phyloP scores from a whole-genome alignment of 2,329 filamentous ascomycete species.

The Parastagonospora avenae region DNA sequence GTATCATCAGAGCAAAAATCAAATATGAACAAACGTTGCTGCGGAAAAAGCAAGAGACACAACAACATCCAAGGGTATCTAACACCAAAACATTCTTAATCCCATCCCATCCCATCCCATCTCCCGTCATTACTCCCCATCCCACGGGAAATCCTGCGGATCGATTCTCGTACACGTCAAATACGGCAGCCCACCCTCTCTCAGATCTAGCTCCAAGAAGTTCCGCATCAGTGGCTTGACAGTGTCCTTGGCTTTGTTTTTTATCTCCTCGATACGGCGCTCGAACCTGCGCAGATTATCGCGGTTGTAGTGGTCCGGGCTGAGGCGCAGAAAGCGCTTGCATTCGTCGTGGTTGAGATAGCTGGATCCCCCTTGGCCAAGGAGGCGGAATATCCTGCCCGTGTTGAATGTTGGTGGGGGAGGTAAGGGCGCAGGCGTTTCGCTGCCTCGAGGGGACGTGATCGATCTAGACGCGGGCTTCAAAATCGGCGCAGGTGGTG shows the following conservation, averaged over 20 bases:
- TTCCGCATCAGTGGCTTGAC: constrained; percentile 87
- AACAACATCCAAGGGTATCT: constrained; percentile 19
- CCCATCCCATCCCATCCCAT: not conserved
- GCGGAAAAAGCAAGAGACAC: constrained; percentile 4
- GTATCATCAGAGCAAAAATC: constrained; percentile 1
- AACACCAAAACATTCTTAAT: constrained; percentile 10
- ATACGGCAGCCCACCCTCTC: constrained; percentile 61
- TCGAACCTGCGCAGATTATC: constrained; percentile 89
- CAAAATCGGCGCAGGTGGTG: constrained; percentile 62
- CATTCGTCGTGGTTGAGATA: constrained; percentile 87
- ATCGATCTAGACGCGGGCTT: constrained; percentile 48
- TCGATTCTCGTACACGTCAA: constrained; percentile 69
- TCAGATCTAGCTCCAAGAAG: constrained; percentile 78
- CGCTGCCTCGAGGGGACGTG: constrained; percentile 19
- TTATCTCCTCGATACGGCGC: constrained; percentile 85
- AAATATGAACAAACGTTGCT: not conserved
- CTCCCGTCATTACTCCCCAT: constrained; percentile 35
- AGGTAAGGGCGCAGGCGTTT: constrained; percentile 37
- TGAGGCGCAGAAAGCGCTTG: constrained; percentile 85
- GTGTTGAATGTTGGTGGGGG: constrained; percentile 59
- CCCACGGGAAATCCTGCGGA: constrained; percentile 68
- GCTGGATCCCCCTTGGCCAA: constrained; percentile 67
- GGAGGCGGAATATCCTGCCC: constrained; percentile 76
- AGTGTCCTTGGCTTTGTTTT: constrained; percentile 78
- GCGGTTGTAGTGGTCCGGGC: constrained; percentile 79